phyloP scores from a whole-genome alignment of 306 rosid genomes.

The Potentilla sterilis region DNA sequence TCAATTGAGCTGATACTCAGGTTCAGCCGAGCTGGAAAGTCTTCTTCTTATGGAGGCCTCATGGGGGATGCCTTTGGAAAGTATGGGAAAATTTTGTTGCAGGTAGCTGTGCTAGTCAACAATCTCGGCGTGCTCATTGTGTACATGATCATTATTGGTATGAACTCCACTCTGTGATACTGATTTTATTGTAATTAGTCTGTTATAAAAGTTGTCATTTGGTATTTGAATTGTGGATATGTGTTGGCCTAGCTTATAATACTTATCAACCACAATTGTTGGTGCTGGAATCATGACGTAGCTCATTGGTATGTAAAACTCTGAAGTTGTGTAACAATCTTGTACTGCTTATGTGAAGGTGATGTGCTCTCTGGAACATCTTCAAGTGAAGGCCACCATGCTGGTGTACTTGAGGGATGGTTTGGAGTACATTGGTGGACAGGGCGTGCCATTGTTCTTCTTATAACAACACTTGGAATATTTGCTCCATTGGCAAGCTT shows the following conservation, averaged over 20 bases:
- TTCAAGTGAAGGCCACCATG: constrained; percentile 66
- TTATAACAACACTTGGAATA: constrained; percentile 50
- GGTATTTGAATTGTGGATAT: neutral
- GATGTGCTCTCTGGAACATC: constrained; percentile 93
- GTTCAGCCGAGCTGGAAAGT: constrained; percentile 62
- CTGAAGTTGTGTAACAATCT: constrained; percentile 30
- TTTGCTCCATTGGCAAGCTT: constrained; percentile 73
- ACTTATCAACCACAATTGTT: constrained; percentile 75
- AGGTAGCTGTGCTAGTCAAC: constrained; percentile 57
- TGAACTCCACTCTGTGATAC: neutral
- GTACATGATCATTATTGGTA: constrained; percentile 90
- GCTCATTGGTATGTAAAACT: constrained; percentile 24
- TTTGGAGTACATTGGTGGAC: constrained; percentile 90
- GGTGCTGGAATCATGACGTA: constrained; percentile 94
- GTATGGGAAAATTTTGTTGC: constrained; percentile 58
- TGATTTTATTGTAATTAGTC: neutral
- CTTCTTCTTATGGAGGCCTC: constrained; percentile 65
- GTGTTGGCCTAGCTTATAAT: neutral
- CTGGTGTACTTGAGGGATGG: constrained; percentile 87
- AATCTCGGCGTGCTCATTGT: constrained; percentile 70
- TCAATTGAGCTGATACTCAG: constrained; percentile 67
- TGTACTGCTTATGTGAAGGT: constrained; percentile 48
- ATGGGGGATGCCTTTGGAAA: constrained; percentile 75
- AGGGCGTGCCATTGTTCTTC: constrained; percentile 55
- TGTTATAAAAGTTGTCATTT: neutral